Evolutionary conservation across 2,329 filamentous ascomycete genomes (phyloP).

Genomic region (Monilinia fructicola): DNA sequence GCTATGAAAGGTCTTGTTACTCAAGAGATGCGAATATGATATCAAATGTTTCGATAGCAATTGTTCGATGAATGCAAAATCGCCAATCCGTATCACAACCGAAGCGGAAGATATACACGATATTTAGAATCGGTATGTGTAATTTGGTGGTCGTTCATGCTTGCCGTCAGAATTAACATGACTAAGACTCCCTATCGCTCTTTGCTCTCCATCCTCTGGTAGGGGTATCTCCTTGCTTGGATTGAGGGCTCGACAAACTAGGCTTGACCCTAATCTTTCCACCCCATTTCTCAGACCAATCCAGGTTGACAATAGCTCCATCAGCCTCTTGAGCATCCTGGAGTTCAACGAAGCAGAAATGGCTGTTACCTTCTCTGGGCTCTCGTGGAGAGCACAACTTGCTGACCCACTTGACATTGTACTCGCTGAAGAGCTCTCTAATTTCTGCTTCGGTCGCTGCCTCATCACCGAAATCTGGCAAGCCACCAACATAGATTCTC

Average conservation of each 20-base stretch:
- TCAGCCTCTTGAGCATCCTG: slow-evolving; percentile 54
- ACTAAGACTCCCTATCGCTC: slow-evolving; percentile 9
- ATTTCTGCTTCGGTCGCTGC: slow-evolving; percentile 49
- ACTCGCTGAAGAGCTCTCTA: slow-evolving; percentile 48
- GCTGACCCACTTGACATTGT: slow-evolving; percentile 44
- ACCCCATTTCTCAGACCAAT: slow-evolving; percentile 33
- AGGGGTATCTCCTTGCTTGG: slow-evolving; percentile 19
- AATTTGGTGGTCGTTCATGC: background rate
- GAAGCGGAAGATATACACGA: slow-evolving; percentile 1
- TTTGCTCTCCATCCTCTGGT: slow-evolving; percentile 23
- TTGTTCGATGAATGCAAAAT: slow-evolving; percentile 12
- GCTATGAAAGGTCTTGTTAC: slow-evolving; percentile 7
- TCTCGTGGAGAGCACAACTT: slow-evolving; percentile 54
- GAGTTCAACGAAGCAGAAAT: slow-evolving; percentile 66
- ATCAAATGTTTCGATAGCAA: slow-evolving; percentile 5
- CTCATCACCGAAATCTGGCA: slow-evolving; percentile 52
- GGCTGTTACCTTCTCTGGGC: slow-evolving; percentile 53
- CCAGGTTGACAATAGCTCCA: slow-evolving; percentile 49
- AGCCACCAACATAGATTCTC: slow-evolving; percentile 52
- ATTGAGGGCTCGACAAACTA: slow-evolving; percentile 18
- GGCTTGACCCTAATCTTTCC: slow-evolving; percentile 33
- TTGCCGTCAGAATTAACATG: background rate
- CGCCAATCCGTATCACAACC: slow-evolving; percentile 10
- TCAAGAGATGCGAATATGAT: slow-evolving; percentile 11
- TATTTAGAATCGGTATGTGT: background rate